Base-by-base conservation (phyloP, 2,329 filamentous ascomycete species). In the Cryphonectria radicalis region DNA sequence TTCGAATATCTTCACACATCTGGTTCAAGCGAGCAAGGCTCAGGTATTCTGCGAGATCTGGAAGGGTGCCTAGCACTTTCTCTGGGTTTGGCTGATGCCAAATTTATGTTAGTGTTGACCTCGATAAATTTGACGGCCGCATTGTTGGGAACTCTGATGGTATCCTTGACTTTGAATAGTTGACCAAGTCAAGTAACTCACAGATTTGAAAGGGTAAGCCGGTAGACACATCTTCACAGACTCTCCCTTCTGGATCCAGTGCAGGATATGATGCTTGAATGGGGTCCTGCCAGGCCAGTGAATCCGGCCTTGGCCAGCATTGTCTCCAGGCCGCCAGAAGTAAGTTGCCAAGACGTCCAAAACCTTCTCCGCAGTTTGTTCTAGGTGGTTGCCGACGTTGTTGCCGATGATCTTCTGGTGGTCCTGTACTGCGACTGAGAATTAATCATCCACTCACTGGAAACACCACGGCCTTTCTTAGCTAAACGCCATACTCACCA, bases 261-360 rank as follows among this genome's bases (percentile, higher is more conserved):
- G 22, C 50, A 53, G 22, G 22, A 53, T 22, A 25, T 53, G 50
- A n/a, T 25, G 6, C 10, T 57, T 57, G 53, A 57, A 28, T 4
- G 11, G 14, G 25, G n/a, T 57, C 25, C n/a, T 57, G 25, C 53
- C 53, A 6, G n/a, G 25, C 53, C 53, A 57, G 14, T 57, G 11
- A 28, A 10, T 28, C 53, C 28, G 53, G 11, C 53, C 53, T 17
- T 57, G 53, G 13, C 53, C 53, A 57, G 53, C 53, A 25, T 57
- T 25, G n/a, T 57, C 53, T 14, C 53, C 53, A 28, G 53, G 53
- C 53, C 53, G n/a, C 53, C 53, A 57, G 53, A 57, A 28, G 25
- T 57, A 57, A 28, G 53, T 28, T 57, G 53, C n/a, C 53, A 57
- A 57, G n/a, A 57, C 53, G 53, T 28, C 25, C 53, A 57, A 28